phyloP scores from a whole-genome alignment of 225 moss, liverwort and hornwort species.

The Pseudoscleropodium purum region DNA sequence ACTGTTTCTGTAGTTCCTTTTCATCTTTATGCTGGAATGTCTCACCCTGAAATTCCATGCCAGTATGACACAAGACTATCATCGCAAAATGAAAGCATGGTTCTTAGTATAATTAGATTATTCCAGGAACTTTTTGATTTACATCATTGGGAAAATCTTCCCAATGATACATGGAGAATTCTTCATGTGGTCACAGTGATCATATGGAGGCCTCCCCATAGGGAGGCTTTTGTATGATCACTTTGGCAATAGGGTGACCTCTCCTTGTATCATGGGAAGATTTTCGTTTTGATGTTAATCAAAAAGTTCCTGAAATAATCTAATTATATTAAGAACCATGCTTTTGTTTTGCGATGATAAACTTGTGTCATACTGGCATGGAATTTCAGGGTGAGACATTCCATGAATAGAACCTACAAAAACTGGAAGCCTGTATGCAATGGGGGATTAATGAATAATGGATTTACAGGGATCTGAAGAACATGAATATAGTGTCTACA shows the following conservation, averaged over 20 bases:
- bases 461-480: constrained; percentile 45
- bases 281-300: not conserved
- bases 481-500: constrained; percentile 70
- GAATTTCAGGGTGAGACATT: not conserved
- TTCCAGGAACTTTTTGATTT: too few relatives aligned
- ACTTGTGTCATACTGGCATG: not conserved
- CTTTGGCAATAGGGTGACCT: not conserved
- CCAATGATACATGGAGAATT: not conserved
- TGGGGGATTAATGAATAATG: not conserved
- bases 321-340: not conserved
- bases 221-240: not conserved
- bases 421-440: not conserved
- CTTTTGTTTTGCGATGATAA: not conserved
- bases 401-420: not conserved
- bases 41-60: not conserved
- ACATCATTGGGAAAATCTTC: not conserved
- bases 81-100: not conserved
- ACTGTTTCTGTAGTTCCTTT: not conserved
- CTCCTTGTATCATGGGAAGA: not conserved
- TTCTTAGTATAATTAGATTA: not conserved
- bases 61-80: not conserved
- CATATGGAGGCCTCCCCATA: not conserved
- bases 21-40: not conserved
- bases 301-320: not conserved
- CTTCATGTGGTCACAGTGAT: not conserved